Evolutionary conservation across 1,284 basidiomycete species (phyloP), one percentile per base, ranked within the genome.

Genomic region (Ceratorhiza oryzae-sativae): DNA sequence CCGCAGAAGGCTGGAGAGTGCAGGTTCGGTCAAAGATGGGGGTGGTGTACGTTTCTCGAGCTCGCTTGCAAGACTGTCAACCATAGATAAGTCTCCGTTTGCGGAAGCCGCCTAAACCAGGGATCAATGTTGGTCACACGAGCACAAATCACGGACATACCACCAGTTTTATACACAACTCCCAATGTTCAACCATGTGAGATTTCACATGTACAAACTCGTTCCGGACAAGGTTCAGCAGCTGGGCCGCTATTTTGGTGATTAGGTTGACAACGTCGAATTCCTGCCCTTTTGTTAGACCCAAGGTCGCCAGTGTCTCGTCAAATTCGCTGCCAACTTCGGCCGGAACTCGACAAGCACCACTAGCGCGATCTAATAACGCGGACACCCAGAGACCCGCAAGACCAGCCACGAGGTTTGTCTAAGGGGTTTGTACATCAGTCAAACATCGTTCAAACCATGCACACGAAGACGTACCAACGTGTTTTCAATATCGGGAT

Each of bases 401-500:
- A 63, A 63, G 42, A 23, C 61, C 61, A 20, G 41, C 42, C 15
- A 49, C 25, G 12, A 63, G 61, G 30, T 63, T 63, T 49, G 61
- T 63, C 61, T 63, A 39, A 13, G 36, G 13, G 20, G 45, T 45
- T 27, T 5, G 18, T 15, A 46, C 23, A 27, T 42, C 36, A 45
- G 45, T 20, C 46, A 18, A n/a, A 15, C 9, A 32, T 18, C 61
- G 34, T 10, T 4, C 8, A 27, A 9, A 53, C 51, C 8, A 51
- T 18, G 23, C 6, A 20, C 9, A 20, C 36, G 10, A 12, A 34
- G 41, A 63, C 61, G 3, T 36, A 63, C 61, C 23, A 63, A 32
- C 45, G 61, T 15, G 61, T 63, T 48, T 42, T 63, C 61, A 20
- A 49, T 25, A 32, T 63, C 61, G 46, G 46, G 61, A 63, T 63